These are phyloP conservation scores for Penicillium tannophilum DNA, from an alignment of 495 filamentous ascomycete genomes.

Conservation along the genomic window DNA sequence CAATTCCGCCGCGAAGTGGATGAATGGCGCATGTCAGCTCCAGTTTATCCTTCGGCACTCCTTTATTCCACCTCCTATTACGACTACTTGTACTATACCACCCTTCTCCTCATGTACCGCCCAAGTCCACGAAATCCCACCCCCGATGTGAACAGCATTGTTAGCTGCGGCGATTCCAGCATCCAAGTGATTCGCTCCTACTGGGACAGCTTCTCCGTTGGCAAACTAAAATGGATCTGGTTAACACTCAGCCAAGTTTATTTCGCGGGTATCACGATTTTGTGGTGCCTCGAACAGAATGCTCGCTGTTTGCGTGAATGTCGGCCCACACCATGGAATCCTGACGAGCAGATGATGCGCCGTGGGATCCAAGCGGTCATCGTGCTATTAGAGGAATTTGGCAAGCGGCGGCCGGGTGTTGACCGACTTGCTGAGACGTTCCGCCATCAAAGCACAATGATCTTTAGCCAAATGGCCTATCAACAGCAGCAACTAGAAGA, in stretches of 20 bases:
- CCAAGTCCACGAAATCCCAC: conserved; percentile 51
- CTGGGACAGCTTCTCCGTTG: conserved; percentile 50
- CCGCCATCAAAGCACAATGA: conserved; percentile 47
- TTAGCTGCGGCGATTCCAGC: conserved; percentile 53
- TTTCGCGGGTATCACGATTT: conserved; percentile 52
- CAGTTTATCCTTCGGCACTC: conserved; percentile 42
- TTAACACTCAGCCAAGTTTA: conserved; percentile 55
- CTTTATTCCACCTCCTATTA: conserved; percentile 53
- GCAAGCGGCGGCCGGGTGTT: conserved; percentile 49
- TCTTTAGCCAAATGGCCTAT: conserved; percentile 50
- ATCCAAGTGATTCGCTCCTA: conserved; percentile 54
- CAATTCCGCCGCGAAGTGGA: conserved; percentile 53
- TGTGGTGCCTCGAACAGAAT: conserved; percentile 53
- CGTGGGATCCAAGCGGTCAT: conserved; percentile 48
- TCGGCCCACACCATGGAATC: conserved; percentile 40
- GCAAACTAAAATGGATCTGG: conserved; percentile 59
- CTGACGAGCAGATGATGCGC: conserved; percentile 50
- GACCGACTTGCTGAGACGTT: conserved; percentile 49
- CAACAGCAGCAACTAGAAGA: conserved; percentile 34
- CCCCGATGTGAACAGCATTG: conserved; percentile 44
- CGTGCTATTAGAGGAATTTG: conserved; percentile 52
- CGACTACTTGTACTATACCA: conserved; percentile 56
- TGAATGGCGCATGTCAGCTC: conserved; percentile 45
- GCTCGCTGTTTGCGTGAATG: conserved; percentile 47
- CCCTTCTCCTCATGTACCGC: conserved; percentile 53